Evolutionary conservation across 441 rosid genomes (phyloP).

Genomic region (Cnidoscolus chayamansa): DNA sequence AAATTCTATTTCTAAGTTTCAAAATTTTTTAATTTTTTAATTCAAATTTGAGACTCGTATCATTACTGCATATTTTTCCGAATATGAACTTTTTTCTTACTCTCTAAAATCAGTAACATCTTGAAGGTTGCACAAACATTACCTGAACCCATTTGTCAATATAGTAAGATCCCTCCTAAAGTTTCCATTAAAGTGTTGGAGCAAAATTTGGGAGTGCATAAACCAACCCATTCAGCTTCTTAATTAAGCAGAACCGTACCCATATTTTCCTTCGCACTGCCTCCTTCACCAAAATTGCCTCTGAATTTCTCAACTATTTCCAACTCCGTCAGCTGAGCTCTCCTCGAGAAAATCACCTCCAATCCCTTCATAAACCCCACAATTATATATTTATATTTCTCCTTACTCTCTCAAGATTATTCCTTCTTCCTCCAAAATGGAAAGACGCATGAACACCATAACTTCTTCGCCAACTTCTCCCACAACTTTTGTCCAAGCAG

Average conservation of each 20-base stretch:
- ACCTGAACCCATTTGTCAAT: background rate
- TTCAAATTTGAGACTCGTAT: background rate
- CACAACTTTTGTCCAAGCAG: slow-evolving; percentile 55
- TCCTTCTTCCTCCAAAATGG: slow-evolving; percentile 17
- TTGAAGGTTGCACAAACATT: background rate
- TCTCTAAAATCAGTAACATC: background rate
- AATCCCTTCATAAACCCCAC: background rate
- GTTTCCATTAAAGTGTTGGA: background rate
- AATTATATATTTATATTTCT: background rate
- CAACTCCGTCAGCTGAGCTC: background rate
- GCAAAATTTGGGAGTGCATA: background rate
- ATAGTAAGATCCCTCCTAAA: background rate
- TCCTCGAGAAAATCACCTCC: background rate
- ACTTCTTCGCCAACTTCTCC: slow-evolving; percentile 34
- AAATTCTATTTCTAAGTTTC: no score
- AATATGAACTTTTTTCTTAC: no score
- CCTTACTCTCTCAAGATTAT: no score
- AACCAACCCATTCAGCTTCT: background rate
- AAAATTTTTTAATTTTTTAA: background rate
- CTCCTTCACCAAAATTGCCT: no score
- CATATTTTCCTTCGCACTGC: no score
- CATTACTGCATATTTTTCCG: no score
- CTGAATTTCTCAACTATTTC: no score
- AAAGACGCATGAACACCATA: slow-evolving; percentile 11
- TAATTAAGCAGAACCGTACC: no score